A percentile compares a stretch with the other conserved stretches of the same genome.
phyloP scores from a whole-genome alignment of 345 rosid species.

The Eucalyptus shirleyi region DNA sequence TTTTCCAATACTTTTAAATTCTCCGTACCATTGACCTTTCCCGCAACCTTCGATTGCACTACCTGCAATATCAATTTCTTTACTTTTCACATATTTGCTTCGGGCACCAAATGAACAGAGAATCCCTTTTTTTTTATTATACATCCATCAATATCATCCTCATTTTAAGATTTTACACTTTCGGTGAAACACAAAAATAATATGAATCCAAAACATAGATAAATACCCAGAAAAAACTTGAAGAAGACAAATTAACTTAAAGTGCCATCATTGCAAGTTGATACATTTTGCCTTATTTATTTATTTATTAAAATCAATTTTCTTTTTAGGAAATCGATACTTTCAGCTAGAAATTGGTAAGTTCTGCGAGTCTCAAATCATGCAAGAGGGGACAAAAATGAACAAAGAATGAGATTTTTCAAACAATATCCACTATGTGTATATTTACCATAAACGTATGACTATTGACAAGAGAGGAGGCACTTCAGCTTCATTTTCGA shows the following conservation, averaged over 20 bases:
- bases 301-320: background rate
- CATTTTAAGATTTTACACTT: background rate
- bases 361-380: too few species aligned
- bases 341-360: background rate
- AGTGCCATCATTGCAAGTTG: background rate
- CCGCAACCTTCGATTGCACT: too few species aligned
- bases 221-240: background rate
- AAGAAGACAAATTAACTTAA: background rate
- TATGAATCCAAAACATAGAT: background rate
- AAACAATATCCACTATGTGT: background rate
- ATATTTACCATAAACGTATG: background rate
- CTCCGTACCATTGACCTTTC: too few species aligned
- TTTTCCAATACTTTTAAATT: too few species aligned
- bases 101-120: too few species aligned
- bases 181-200: background rate
- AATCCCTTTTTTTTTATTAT: too few species aligned
- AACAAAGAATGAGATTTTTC: background rate
- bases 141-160: background rate
- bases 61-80: too few species aligned
- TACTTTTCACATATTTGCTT: too few species aligned
- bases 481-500: too few species aligned
- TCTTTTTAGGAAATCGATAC: background rate
- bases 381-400: background rate
- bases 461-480: background rate
- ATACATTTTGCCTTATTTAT: too few species aligned